Conservation (phyloP, 108 stramenopile genomes). For the Skeletonema potamos region DNA sequence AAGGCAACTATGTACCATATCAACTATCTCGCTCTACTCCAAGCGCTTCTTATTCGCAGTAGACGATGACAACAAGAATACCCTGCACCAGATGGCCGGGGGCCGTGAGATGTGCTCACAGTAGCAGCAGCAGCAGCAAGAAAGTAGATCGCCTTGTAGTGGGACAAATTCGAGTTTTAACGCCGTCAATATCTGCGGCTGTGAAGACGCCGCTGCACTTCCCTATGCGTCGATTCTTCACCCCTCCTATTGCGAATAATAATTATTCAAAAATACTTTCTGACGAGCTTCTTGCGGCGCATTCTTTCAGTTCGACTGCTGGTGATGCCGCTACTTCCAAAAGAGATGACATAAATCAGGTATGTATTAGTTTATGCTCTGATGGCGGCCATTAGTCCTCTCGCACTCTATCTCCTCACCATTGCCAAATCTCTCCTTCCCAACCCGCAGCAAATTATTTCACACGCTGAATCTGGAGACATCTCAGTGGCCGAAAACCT, state of each 20-base stretch:
- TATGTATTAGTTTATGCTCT: background rate
- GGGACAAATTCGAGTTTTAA: background rate
- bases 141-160: background rate
- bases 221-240: background rate
- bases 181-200: background rate
- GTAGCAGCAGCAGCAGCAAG: background rate
- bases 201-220: background rate
- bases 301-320: background rate
- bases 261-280: background rate
- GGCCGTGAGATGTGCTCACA: background rate
- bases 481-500: slow-evolving; percentile 21
- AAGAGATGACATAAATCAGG: background rate
- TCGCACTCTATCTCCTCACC: background rate
- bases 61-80: background rate
- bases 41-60: too few species aligned
- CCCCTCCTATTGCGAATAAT: background rate
- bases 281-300: background rate
- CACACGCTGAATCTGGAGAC: slow-evolving; percentile 36
- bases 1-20: too few species aligned
- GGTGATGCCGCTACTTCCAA: background rate
- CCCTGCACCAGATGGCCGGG: background rate
- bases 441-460: slow-evolving; percentile 26
- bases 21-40: too few species aligned
- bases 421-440: background rate
- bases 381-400: background rate